phyloP scores from a whole-genome alignment of 768 basidiomycete genomes.

The Amanita inopinata region DNA sequence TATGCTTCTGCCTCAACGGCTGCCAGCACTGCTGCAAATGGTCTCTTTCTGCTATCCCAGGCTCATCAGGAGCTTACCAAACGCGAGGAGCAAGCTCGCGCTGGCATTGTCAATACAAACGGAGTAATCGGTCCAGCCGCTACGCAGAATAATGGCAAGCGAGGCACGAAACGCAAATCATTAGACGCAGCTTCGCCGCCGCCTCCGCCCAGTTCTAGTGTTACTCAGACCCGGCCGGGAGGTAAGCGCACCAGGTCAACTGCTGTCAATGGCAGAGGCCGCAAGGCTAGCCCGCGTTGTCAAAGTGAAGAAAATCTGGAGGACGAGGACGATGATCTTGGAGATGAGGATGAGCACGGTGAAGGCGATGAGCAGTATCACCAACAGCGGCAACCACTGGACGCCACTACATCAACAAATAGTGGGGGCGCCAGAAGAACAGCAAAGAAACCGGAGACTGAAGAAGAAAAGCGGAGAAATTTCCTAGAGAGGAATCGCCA shows the following conservation, averaged over 20 bases:
- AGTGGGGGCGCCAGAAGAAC: slow-evolving; percentile 16
- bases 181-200: slow-evolving; percentile 35
- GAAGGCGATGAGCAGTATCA: neutral
- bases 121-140: slow-evolving; percentile 24
- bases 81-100: slow-evolving; percentile 76
- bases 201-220: slow-evolving; percentile 20
- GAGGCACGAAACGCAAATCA: slow-evolving; percentile 67
- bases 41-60: slow-evolving; percentile 87
- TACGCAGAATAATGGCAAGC: slow-evolving; percentile 29
- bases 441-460: slow-evolving; percentile 82
- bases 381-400: slow-evolving; percentile 14
- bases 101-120: slow-evolving; percentile 24
- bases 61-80: slow-evolving; percentile 95
- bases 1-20: slow-evolving; percentile 42
- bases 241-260: slow-evolving; percentile 29
- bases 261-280: slow-evolving; percentile 18
- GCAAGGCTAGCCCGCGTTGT: slow-evolving; percentile 24
- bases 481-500: slow-evolving; percentile 96
- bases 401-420: slow-evolving; percentile 14
- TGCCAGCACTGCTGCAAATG: slow-evolving; percentile 73
- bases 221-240: slow-evolving; percentile 16
- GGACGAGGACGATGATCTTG: slow-evolving; percentile 32
- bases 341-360: slow-evolving; percentile 26
- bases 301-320: slow-evolving; percentile 26
- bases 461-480: slow-evolving; percentile 95